Percentiles rank a stretch among this genome's conserved stretches.
phyloP scores from a whole-genome alignment of 2,329 filamentous ascomycete species.

The Xylaria multiplex region DNA sequence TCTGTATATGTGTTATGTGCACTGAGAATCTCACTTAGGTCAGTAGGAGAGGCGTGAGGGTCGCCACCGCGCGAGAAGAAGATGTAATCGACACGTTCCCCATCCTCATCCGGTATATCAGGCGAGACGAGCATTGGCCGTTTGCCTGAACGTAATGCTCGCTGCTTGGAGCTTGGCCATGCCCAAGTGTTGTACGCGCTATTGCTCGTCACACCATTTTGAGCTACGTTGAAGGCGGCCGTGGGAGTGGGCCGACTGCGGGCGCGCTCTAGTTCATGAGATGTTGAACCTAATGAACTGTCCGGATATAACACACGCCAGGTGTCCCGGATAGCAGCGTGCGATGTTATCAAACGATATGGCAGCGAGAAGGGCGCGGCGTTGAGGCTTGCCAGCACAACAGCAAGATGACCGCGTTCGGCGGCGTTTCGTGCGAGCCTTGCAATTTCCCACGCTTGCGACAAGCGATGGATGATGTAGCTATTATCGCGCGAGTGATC shows the following conservation, averaged over 20 bases:
- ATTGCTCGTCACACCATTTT: slow-evolving; percentile 90
- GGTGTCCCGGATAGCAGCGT: slow-evolving; percentile 80
- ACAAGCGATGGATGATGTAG: slow-evolving; percentile 88
- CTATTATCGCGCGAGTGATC: slow-evolving; percentile 76
- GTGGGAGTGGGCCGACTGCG: slow-evolving; percentile 75
- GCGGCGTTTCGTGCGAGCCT: slow-evolving; percentile 86
- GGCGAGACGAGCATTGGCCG: slow-evolving; percentile 70
- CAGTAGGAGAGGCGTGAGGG: slow-evolving; percentile 34
- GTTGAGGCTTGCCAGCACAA: slow-evolving; percentile 95
- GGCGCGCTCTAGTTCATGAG: slow-evolving; percentile 72
- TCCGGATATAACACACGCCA: slow-evolving; percentile 88
- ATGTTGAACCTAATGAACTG: slow-evolving; percentile 79
- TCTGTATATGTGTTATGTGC: slow-evolving; percentile 37
- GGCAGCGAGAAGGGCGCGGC: slow-evolving; percentile 90
- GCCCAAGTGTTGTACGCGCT: slow-evolving; percentile 91
- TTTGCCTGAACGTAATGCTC: slow-evolving; percentile 71
- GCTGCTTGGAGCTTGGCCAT: slow-evolving; percentile 79
- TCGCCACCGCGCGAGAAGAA: slow-evolving; percentile 72
- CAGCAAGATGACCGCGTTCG: slow-evolving; percentile 81
- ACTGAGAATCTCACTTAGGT: slow-evolving; percentile 34
- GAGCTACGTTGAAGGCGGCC: slow-evolving; percentile 78
- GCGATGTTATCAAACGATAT: slow-evolving; percentile 82
- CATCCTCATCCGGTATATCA: slow-evolving; percentile 73
- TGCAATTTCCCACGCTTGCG: slow-evolving; percentile 94
- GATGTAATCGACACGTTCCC: slow-evolving; percentile 94